These are phyloP conservation scores for Theobroma grandiflorum DNA, from an alignment of 441 rosid species.

Conservation along the genomic window DNA sequence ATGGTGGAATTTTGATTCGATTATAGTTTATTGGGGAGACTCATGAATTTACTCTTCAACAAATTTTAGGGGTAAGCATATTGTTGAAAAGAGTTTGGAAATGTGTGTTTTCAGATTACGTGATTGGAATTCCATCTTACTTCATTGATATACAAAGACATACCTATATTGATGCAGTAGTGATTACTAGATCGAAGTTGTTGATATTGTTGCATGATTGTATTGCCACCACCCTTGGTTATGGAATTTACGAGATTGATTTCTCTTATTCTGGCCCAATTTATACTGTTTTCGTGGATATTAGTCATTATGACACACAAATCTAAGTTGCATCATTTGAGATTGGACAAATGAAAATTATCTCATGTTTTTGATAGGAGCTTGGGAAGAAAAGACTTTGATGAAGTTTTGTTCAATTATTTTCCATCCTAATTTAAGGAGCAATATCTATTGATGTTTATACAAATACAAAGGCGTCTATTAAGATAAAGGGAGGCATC, in stretches of 20 bases:
- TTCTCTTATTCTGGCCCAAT: conserved; percentile 59
- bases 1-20: conserved; percentile 73
- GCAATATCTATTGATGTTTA: conserved; percentile 79
- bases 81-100: conserved; percentile 76
- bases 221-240: conserved; percentile 92
- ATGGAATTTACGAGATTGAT: conserved; percentile 93
- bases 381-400: conserved; percentile 95
- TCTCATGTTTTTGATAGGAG: conserved; percentile 77
- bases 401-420: conserved; percentile 74
- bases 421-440: conserved; percentile 84
- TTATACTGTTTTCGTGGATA: conserved; percentile 76
- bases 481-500: conserved; percentile 82
- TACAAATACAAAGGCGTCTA: conserved; percentile 73
- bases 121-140: conserved; percentile 92
- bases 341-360: conserved; percentile 73
- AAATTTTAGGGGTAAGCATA: conserved; percentile 85
- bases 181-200: conserved; percentile 84
- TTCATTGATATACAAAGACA: conserved; percentile 85
- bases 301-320: conserved; percentile 93
- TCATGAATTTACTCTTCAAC: conserved; percentile 74
- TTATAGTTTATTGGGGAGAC: conserved; percentile 73
- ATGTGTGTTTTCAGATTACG: conserved; percentile 76
- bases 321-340: conserved; percentile 73
- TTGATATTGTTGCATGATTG: conserved; percentile 94
- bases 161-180: conserved; percentile 84